Conservation (phyloP, 169 alveolate genomes). For the Prorocentrum cordatum region DNA sequence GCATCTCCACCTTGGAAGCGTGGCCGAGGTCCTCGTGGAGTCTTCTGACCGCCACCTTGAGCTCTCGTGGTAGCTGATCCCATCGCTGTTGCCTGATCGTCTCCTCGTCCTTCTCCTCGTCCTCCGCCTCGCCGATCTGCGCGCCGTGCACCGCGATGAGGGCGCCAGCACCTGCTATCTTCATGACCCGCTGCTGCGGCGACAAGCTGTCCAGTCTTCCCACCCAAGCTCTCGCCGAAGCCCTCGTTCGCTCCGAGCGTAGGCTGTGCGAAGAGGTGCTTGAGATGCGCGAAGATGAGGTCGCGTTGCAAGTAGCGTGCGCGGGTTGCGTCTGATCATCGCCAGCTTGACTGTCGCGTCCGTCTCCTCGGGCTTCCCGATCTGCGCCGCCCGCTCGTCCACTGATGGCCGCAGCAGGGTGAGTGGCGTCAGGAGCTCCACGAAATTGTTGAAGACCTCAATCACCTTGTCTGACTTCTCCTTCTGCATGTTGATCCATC, state of each 20-base stretch:
- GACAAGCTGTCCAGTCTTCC: background rate
- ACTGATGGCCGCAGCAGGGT: no score
- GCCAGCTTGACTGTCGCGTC: no score
- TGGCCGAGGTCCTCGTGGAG: background rate
- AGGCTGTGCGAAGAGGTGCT: background rate
- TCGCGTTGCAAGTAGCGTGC: no score
- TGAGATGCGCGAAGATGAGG: no score
- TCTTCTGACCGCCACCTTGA: background rate
- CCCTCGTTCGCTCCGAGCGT: background rate
- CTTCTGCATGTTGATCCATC: no score
- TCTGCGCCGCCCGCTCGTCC: no score
- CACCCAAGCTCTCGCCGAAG: background rate
- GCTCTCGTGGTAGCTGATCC: background rate
- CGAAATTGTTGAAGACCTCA: no score
- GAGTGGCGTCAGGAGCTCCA: no score
- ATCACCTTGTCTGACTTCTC: no score
- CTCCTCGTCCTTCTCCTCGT: background rate
- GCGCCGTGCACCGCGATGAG: background rate
- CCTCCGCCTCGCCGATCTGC: background rate
- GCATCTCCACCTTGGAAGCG: background rate
- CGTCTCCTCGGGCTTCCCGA: no score
- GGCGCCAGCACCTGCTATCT: background rate
- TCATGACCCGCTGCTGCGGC: background rate
- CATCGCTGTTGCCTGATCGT: background rate
- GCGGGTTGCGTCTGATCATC: no score